Conservation (phyloP, 371 early-diverging fungal genomes). For the Mortierella sp. region DNA sequence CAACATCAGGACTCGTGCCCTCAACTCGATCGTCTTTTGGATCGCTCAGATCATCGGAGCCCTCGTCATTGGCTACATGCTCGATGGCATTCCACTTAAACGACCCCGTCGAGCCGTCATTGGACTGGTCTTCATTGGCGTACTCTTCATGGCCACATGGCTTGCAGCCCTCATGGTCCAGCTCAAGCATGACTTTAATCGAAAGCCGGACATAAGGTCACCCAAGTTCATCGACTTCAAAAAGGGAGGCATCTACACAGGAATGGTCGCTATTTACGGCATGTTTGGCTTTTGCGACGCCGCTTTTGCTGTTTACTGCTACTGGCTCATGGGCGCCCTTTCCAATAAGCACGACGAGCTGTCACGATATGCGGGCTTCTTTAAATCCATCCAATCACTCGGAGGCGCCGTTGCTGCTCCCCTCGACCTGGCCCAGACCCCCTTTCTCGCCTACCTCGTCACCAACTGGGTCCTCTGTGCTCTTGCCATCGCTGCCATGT, state of each 20-base stretch:
- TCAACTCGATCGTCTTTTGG: slow-evolving; percentile 84
- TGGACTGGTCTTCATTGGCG: slow-evolving; percentile 63
- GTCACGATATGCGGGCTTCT: slow-evolving; percentile 81
- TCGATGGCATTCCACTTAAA: slow-evolving; percentile 66
- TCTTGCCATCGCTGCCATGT: slow-evolving; percentile 55
- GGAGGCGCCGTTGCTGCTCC: slow-evolving; percentile 61
- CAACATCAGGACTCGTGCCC: slow-evolving; percentile 74
- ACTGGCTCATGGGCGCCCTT: slow-evolving; percentile 86
- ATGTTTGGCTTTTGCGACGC: slow-evolving; percentile 82
- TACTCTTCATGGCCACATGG: slow-evolving; percentile 77
- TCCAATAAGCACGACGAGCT: slow-evolving; percentile 78
- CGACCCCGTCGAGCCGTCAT: slow-evolving; percentile 69
- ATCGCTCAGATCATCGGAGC: slow-evolving; percentile 79
- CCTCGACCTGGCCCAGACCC: slow-evolving; percentile 52
- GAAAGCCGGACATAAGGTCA: neutral
- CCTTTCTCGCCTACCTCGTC: slow-evolving; percentile 55
- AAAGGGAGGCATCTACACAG: slow-evolving; percentile 61
- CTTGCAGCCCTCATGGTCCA: slow-evolving; percentile 75
- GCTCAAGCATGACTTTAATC: slow-evolving; percentile 62
- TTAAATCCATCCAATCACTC: slow-evolving; percentile 63
- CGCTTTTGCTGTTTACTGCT: slow-evolving; percentile 70
- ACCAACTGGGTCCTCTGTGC: slow-evolving; percentile 62
- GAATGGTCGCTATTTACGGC: slow-evolving; percentile 73
- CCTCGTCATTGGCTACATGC: slow-evolving; percentile 66
- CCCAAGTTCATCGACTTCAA: slow-evolving; percentile 53